Base-by-base conservation (phyloP, 768 basidiomycete species). In the Boletellus sp. region DNA sequence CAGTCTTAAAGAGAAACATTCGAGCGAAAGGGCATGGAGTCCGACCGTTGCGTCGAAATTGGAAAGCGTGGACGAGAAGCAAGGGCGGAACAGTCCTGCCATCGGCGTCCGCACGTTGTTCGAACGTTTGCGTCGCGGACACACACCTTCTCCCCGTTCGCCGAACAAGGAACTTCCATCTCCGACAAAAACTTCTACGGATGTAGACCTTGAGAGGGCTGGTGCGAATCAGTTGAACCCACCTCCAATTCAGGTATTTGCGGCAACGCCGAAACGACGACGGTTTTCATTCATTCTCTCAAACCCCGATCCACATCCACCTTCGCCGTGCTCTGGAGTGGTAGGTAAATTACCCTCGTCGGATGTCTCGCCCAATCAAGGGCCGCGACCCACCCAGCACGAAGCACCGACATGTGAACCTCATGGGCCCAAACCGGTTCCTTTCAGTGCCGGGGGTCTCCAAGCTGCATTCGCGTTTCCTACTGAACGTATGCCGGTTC, bases 251-350 rank as follows among this genome's bases (percentile, higher is more conserved):
- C 56, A 54, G 24, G 16, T 49, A 4, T 44, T 53, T 3, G 44
- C 36, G 19, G 51, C 60, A 23, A 67, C 56, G 1, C 55, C 56
- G 6, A 52, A 33, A 0, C 64, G 55, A 50, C 53, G 53, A 9
- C 62, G 47, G 42, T 59, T 58, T 48, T 66, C 64, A 3, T 69
- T 66, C 43, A 52, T 67, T 17, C 67, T 67, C 15, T 67, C 65
- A 7, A 67, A 67, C 35, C 66, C 66, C 23, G 67, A 67, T 43
- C 55, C 57, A n/a, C 52, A 50, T 15, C 56, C 56, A n/a, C 39
- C 58, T 28, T 59, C 65, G 12, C 63, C 53, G 1, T 51, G 49
- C 36, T 48, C 56, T 37, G 53, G 52, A 15, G 43, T n/a, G 12
- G 38, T 23, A 17, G 42, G 42, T 1, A 17, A 40, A n/a, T 17